Percentiles rank a stretch among this genome's conserved stretches.
Conservation (phyloP, 2,329 filamentous ascomycete species). For the Sordariomycetes sp. region DNA sequence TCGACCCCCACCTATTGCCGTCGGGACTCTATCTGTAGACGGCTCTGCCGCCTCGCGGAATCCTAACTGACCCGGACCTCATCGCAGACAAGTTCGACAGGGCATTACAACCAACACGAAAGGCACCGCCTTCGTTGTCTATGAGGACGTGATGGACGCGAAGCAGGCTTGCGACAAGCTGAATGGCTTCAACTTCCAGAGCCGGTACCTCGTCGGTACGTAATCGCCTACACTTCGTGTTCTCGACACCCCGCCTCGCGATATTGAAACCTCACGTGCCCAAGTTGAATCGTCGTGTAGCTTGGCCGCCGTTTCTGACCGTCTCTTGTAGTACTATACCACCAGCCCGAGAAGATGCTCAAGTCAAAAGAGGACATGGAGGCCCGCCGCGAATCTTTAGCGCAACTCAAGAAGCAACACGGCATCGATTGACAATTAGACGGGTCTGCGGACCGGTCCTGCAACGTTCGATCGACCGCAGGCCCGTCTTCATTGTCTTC, state of each 20-base stretch:
- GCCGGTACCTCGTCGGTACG: slow-evolving; percentile 94
- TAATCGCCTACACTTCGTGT: background rate
- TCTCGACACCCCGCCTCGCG: background rate
- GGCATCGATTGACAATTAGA: slow-evolving; percentile 93
- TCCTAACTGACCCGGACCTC: slow-evolving; percentile 1
- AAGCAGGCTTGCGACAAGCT: slow-evolving; percentile 99
- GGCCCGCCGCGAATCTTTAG: slow-evolving; percentile 91
- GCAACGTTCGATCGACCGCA: slow-evolving; percentile 31
- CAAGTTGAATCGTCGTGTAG: background rate
- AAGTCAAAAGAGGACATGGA: slow-evolving; percentile 91
- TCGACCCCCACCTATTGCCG: slow-evolving; percentile 6
- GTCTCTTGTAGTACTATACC: slow-evolving; percentile 42
- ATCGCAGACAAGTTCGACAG: slow-evolving; percentile 83
- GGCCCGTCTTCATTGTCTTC: slow-evolving; percentile 45
- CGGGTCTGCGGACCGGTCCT: slow-evolving; percentile 46
- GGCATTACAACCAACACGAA: slow-evolving; percentile 96
- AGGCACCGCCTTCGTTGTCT: slow-evolving; percentile 97
- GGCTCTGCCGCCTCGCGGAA: background rate
- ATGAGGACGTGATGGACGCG: slow-evolving; percentile 98
- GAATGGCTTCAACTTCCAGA: slow-evolving; percentile 99
- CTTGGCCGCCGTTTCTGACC: background rate
- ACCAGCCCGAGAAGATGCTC: slow-evolving; percentile 56
- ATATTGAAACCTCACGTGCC: background rate
- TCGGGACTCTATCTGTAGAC: background rate
- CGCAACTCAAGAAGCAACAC: slow-evolving; percentile 94